Evolutionary conservation across 2,329 filamentous ascomycete genomes (phyloP), one percentile per base, ranked within the genome.

Genomic region (Fusarium brachygibbosum): DNA sequence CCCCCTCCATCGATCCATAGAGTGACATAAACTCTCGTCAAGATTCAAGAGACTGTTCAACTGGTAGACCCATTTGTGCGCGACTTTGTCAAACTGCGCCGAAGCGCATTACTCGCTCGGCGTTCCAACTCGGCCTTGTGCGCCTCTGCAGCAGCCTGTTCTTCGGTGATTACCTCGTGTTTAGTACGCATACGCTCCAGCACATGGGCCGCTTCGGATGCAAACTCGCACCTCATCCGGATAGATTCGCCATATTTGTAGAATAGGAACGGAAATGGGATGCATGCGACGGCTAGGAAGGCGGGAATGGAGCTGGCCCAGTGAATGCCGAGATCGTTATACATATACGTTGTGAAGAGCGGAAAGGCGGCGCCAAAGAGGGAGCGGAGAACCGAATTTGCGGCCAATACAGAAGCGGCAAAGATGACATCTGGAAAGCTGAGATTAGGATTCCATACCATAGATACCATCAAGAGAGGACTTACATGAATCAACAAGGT

Each of bases 201-300:
- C 63, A 91, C 86, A 13, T 82, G 83, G 31, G 90, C 89, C 9
- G 91, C 87, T 78, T 93, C 86, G 12, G 87, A 85, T 8, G 91
- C 88, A 74, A 86, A 94, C 80, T 90, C 90, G 84, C 91, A 93
- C 74, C 84, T 87, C 76, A 84, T 81, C 23, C 91, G 85, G 71
- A 94, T 91, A 12, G 53, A 51, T 35, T 74, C 29, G 67, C 92
- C 92, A 76, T 93, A 93, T 71, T 86, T 89, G 81, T 92, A 92
- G 79, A 95, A 93, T 17, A 95, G 77, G 78, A 92, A 91, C 0
- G 92, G 92, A 74, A 92, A 90, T 0, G 92, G 91, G 19, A 93
- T 82, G 78, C 91, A 94, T 13, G 84, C 85, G 5, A 94, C 77
- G 0, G 91, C 87, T 5, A 95, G 82, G 80, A 95, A 94, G 1